Percentiles rank a stretch among this genome's conserved stretches.
phyloP scores from a whole-genome alignment of 2,329 filamentous ascomycete genomes.

The Neonectria coccinea region DNA sequence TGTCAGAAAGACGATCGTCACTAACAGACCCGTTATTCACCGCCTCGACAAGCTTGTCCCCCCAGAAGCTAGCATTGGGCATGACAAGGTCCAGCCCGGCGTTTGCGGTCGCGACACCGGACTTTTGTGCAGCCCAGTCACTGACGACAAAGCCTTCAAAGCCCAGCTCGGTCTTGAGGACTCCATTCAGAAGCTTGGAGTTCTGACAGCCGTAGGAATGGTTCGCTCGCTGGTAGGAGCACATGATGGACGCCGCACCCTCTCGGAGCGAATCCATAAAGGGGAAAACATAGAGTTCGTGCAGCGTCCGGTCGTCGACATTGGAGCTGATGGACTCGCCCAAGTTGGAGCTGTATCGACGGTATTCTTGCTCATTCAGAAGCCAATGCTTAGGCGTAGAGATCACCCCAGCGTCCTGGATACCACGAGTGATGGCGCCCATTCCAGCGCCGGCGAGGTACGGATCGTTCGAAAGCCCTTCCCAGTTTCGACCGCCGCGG shows the following conservation, averaged over 20 bases:
- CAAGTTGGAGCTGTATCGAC: slow-evolving; percentile 54
- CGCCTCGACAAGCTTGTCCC: slow-evolving; percentile 76
- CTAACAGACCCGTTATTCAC: slow-evolving; percentile 81
- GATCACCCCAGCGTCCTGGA: slow-evolving; percentile 79
- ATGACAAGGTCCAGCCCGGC: slow-evolving; percentile 78
- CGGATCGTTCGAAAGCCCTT: slow-evolving; percentile 68
- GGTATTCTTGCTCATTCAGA: slow-evolving; percentile 68
- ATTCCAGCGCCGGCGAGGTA: slow-evolving; percentile 74
- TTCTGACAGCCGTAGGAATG: slow-evolving; percentile 80
- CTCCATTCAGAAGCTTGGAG: slow-evolving; percentile 73
- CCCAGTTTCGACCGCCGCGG: slow-evolving; percentile 79
- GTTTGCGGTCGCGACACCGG: slow-evolving; percentile 62
- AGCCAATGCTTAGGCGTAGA: slow-evolving; percentile 74
- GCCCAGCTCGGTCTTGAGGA: slow-evolving; percentile 72
- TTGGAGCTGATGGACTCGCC: slow-evolving; percentile 61
- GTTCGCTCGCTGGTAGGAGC: slow-evolving; percentile 78
- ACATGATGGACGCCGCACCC: slow-evolving; percentile 71
- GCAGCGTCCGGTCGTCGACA: slow-evolving; percentile 73
- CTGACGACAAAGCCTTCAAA: slow-evolving; percentile 77
- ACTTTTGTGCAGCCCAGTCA: slow-evolving; percentile 77
- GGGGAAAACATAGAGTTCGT: slow-evolving; percentile 75
- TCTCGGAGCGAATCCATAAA: slow-evolving; percentile 71
- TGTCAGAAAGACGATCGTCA: slow-evolving; percentile 79
- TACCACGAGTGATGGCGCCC: slow-evolving; percentile 74
- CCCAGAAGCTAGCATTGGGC: slow-evolving; percentile 67